Conservation (phyloP, 805 yeast genomes). For the Yarrowia bubula region DNA sequence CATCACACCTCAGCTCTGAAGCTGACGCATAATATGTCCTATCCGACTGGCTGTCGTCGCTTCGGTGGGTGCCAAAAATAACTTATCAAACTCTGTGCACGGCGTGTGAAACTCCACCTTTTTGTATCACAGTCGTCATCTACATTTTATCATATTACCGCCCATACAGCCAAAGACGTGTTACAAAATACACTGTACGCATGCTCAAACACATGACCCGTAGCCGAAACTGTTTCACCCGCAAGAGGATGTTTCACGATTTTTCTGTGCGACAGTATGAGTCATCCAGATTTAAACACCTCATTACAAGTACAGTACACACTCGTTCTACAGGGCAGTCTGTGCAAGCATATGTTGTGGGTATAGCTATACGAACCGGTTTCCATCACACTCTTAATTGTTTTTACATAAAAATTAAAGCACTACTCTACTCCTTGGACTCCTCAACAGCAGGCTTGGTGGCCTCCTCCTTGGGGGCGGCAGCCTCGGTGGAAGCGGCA, state of each 20-base stretch:
- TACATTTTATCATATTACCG: no score
- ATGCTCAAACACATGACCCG: background rate
- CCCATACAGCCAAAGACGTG: no score
- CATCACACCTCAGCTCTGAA: no score
- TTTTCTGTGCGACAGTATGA: background rate
- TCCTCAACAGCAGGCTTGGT: slow-evolving; percentile 31
- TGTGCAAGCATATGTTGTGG: background rate
- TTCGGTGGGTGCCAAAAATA: no score
- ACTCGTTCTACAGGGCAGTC: background rate
- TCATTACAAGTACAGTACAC: background rate
- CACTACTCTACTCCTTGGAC: slow-evolving; percentile 26
- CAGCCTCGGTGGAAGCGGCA: slow-evolving; percentile 30
- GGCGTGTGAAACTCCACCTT: no score
- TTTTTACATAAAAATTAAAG: slow-evolving; percentile 26
- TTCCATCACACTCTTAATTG: slow-evolving; percentile 27
- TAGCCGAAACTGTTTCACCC: no score
- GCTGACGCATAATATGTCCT: no score
- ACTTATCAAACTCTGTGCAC: no score
- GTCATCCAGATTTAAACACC: background rate
- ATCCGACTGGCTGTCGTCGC: no score
- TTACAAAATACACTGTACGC: no score
- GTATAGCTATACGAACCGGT: slow-evolving; percentile 23
- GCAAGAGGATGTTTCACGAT: background rate
- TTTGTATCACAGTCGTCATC: no score
- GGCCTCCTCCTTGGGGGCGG: slow-evolving; percentile 35